Percentiles rank a stretch among this genome's conserved stretches.
Evolutionary conservation across 2,329 filamentous ascomycete genomes (phyloP).

Genomic region (Hymenoscyphus albidus): DNA sequence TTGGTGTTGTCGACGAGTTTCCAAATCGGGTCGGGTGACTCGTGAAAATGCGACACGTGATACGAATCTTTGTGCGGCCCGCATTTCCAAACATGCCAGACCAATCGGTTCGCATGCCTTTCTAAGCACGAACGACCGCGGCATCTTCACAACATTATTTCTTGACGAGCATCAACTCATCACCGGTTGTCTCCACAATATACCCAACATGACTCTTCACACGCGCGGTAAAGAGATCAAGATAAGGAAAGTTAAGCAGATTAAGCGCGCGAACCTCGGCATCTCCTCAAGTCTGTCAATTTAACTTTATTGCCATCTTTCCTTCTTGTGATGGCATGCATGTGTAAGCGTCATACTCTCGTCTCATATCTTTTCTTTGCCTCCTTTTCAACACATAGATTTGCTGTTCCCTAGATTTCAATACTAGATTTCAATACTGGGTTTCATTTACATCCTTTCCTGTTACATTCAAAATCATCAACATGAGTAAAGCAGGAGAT

Average conservation of each 20-base stretch:
- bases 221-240: not conserved
- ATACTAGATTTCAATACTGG: constrained; percentile 9
- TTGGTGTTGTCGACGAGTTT: no score
- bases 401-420: constrained; percentile 14
- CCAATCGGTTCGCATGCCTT: not conserved
- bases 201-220: not conserved
- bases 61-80: no score
- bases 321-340: constrained; percentile 13
- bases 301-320: constrained; percentile 14
- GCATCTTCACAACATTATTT: not conserved
- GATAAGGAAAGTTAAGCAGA: not conserved
- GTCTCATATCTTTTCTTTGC: constrained; percentile 9
- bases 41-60: no score
- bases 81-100: not conserved
- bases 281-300: constrained; percentile 15
- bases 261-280: constrained; percentile 24
- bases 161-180: not conserved
- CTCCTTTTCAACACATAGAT: constrained; percentile 9
- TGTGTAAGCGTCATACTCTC: constrained; percentile 8
- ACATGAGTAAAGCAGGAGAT: constrained; percentile 55
- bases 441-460: constrained; percentile 5
- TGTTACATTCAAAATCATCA: constrained; percentile 8
- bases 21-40: no score
- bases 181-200: not conserved
- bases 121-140: not conserved